Base-by-base conservation (phyloP, 169 alveolate species). In the Eimeria sp. region DNA sequence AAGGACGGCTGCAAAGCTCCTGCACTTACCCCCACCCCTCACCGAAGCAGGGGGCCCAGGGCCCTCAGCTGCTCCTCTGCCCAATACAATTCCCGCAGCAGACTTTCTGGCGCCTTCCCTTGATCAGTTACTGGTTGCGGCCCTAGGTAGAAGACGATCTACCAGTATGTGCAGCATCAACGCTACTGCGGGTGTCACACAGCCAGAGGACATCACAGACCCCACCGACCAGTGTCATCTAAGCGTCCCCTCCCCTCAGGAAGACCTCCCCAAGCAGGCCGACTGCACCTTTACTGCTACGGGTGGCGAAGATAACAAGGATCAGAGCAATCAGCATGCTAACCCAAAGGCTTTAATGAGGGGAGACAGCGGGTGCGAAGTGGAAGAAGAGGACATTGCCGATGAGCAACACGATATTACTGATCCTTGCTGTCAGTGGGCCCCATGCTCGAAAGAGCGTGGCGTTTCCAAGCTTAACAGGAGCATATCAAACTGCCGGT, bases 1-100 rank as follows among this genome's bases (percentile, higher is more conserved):
- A 70, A 58, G 95, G 5, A 92, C 96, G n/a, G 96, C 96, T 7
- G 95, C 95, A 40, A 95, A 95, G 54, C 92, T 95, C 20, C 40
- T 86, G 54, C 95, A 95, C 61, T 57, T 94, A 49, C 96, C 96
- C 51, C 89, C 94, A 6, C 96, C 89, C 22, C 95, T 89, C 72
- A 89, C 88, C 18, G 58, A 72, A 54, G 76, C 65, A 57, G 95
- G 89, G 34, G 58, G 89, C n/a, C 47, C 70, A 34, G 76, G 87
- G 5, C 89, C 89, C 78, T 63, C 89, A 9, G 87, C 89, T 30
- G 89, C 95, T 13, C 75, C 95, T n/a, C 40, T 72, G 51, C 75
- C 88, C 88, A 75, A 54, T 80, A 61, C 88, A 65, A 80, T 80
- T 6, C 91, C 96, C 45, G 96, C 96, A 11, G 90, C 96, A 22